Conservation (phyloP, 2,329 filamentous ascomycete species). For the Hymenoscyphus occultus region DNA sequence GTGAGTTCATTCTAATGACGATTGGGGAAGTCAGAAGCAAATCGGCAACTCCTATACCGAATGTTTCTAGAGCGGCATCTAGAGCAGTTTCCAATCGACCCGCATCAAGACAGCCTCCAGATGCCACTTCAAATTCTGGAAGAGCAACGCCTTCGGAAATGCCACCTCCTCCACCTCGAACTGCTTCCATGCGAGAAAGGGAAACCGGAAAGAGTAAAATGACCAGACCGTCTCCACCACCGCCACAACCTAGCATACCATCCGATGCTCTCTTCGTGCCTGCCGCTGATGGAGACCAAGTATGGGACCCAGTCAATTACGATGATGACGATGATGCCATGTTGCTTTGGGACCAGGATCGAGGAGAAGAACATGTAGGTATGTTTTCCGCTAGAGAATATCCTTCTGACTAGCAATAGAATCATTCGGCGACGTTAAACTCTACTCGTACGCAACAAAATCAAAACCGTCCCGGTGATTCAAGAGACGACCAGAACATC, state of each 20-base stretch:
- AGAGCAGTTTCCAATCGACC: slow-evolving; percentile 27
- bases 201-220: slow-evolving; percentile 31
- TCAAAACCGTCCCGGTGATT: slow-evolving; percentile 10
- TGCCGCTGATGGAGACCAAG: slow-evolving; percentile 54
- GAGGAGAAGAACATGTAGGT: slow-evolving; percentile 55
- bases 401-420: slow-evolving; percentile 34
- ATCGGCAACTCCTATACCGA: slow-evolving; percentile 30
- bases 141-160: slow-evolving; percentile 28
- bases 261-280: slow-evolving; percentile 70
- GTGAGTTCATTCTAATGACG: slow-evolving; percentile 81
- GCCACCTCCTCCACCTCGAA: slow-evolving; percentile 29
- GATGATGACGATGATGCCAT: slow-evolving; percentile 64
- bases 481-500: neutral
- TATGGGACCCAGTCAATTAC: slow-evolving; percentile 69
- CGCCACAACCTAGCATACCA: slow-evolving; percentile 55
- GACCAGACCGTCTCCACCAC: slow-evolving; percentile 50
- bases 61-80: slow-evolving; percentile 20
- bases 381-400: slow-evolving; percentile 10
- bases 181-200: slow-evolving; percentile 23
- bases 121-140: slow-evolving; percentile 30
- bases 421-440: slow-evolving; percentile 26
- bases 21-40: slow-evolving; percentile 56
- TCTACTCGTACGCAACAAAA: slow-evolving; percentile 24
- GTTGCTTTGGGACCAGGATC: slow-evolving; percentile 71
- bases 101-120: slow-evolving; percentile 31